Percentiles rank a stretch among this genome's conserved stretches.
Evolutionary conservation across 768 basidiomycete genomes (phyloP).

Genomic region (Collybia sp.): DNA sequence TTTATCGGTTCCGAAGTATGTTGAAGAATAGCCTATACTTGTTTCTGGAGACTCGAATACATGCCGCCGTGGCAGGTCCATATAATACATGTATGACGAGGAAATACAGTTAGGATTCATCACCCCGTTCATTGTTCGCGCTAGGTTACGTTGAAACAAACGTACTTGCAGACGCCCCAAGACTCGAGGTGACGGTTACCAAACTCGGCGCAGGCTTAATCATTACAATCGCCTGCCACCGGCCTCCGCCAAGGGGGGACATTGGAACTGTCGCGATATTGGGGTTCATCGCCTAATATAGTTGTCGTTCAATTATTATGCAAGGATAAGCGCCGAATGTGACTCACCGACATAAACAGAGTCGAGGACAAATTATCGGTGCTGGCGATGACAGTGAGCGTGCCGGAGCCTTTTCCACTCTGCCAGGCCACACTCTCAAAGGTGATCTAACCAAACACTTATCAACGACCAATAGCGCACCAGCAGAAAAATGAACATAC

Average conservation of each 20-base stretch:
- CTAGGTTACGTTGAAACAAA: neutral
- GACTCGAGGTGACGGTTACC: conserved; percentile 12
- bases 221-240: conserved; percentile 8
- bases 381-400: conserved; percentile 8
- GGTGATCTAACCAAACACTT: conserved; percentile 5
- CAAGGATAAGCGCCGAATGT: too few relatives aligned
- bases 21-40: too few relatives aligned
- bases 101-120: too few relatives aligned
- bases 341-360: too few relatives aligned
- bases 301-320: neutral
- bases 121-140: too few relatives aligned
- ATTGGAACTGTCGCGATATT: conserved; percentile 8
- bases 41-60: too few relatives aligned
- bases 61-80: too few relatives aligned
- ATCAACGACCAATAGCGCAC: neutral
- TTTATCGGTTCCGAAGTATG: too few relatives aligned
- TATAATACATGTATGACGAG: too few relatives aligned
- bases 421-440: conserved; percentile 11
- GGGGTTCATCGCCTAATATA: conserved; percentile 9
- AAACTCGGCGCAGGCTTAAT: conserved; percentile 11
- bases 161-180: conserved; percentile 8
- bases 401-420: conserved; percentile 12
- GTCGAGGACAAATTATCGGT: too few relatives aligned
- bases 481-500: conserved; percentile 1
- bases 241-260: conserved; percentile 7